Conservation (phyloP, 2,329 filamentous ascomycete species). For the Acarospora socialis region DNA sequence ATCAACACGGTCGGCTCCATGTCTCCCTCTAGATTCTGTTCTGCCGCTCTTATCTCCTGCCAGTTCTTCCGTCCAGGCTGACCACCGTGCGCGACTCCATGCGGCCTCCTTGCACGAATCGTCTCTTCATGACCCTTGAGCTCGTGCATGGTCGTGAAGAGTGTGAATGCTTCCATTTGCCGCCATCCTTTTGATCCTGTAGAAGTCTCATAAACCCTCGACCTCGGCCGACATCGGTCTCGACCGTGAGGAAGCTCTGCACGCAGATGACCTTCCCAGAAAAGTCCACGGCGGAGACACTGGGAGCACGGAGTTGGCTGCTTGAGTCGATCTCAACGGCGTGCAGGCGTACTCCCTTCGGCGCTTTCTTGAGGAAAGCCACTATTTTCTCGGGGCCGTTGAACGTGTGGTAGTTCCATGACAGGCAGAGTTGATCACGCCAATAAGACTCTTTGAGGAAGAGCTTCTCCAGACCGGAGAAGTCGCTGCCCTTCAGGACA, state of each 20-base stretch:
- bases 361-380: conserved; percentile 19
- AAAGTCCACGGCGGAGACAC: conserved; percentile 20
- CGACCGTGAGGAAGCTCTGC: conserved; percentile 27
- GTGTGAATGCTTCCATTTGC: conserved; percentile 25
- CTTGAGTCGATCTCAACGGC: conserved; percentile 21
- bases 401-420: conserved; percentile 27
- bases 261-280: conserved; percentile 18
- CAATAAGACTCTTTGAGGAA: conserved; percentile 28
- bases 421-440: conserved; percentile 27
- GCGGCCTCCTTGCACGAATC: conserved; percentile 19
- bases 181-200: conserved; percentile 14
- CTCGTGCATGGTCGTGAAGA: conserved; percentile 26
- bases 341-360: conserved; percentile 18
- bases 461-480: conserved; percentile 11
- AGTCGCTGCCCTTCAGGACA: conserved; percentile 7
- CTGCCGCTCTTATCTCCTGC: conserved; percentile 20
- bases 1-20: conserved; percentile 28
- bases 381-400: conserved; percentile 20
- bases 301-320: conserved; percentile 18
- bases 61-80: conserved; percentile 22
- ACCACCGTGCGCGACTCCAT: conserved; percentile 24
- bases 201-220: conserved; percentile 25
- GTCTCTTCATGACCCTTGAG: conserved; percentile 23
- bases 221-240: conserved; percentile 24
- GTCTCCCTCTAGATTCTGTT: conserved; percentile 21